Conservation (phyloP, 2,329 filamentous ascomycete species). For the Aspergillus sp. region DNA sequence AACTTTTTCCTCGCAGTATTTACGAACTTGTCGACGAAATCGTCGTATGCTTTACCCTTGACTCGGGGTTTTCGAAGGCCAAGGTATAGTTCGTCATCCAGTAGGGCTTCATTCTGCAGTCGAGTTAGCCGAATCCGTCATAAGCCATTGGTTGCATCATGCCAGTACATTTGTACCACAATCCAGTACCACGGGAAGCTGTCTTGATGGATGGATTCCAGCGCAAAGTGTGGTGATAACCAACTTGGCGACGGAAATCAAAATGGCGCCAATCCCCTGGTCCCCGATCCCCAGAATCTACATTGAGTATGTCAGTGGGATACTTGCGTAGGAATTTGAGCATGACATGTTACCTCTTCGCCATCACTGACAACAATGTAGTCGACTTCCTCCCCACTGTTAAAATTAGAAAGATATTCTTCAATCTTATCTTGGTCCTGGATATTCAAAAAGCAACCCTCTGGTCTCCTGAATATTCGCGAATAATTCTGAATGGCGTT, state of each 20-base stretch:
- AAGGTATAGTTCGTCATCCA: constrained; percentile 74
- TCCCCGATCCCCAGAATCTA: constrained; percentile 86
- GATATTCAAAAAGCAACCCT: constrained; percentile 78
- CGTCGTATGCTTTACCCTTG: constrained; percentile 68
- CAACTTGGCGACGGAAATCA: constrained; percentile 81
- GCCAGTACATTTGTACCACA: constrained; percentile 66
- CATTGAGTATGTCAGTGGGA: constrained; percentile 8
- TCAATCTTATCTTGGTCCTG: constrained; percentile 62
- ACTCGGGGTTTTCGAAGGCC: constrained; percentile 65
- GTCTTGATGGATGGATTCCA: constrained; percentile 76
- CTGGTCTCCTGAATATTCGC: constrained; percentile 67
- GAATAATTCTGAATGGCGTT: constrained; percentile 86
- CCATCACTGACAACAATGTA: constrained; percentile 81
- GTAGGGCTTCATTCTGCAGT: constrained; percentile 60
- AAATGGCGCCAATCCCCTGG: constrained; percentile 77
- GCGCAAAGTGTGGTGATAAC: constrained; percentile 79
- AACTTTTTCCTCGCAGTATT: constrained; percentile 63
- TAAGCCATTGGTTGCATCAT: not conserved
- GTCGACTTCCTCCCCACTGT: constrained; percentile 69
- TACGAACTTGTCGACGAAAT: constrained; percentile 73
- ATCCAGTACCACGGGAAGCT: constrained; percentile 76
- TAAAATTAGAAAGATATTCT: constrained; percentile 64
- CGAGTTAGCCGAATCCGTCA: not conserved
- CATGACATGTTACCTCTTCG: constrained; percentile 37
- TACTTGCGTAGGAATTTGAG: too few relatives aligned